Evolutionary conservation across 257 asterid species (phyloP), one percentile per base, ranked within the genome.

Genomic region (Solanum tarijense): DNA sequence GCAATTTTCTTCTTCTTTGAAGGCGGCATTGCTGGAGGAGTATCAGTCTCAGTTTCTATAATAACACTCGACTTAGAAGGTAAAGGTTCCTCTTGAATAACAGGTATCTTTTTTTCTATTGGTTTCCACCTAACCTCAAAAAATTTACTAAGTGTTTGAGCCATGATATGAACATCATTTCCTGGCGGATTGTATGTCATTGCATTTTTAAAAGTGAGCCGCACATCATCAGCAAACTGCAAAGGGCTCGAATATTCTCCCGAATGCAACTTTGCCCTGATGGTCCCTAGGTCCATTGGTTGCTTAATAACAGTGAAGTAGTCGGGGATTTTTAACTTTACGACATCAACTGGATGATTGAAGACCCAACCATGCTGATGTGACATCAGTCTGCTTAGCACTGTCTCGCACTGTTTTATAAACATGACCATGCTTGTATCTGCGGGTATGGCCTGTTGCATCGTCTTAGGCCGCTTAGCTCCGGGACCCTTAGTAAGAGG

Each of bases 221-320:
- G 91, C 86, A 97, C 92, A 55, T 96, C 98, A 5, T 93, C 94
- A 43, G 98, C 98, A 90, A 95, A 94, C 83, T 90, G 98, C 87
- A 91, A 72, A 11, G 93, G 97, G 84, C 87, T 91, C 62, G 89
- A 88, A 90, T 96, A 96, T 89, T 88, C 89, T 90, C 94, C 90
- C 5, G 95, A 89, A 39, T 84, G 90, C 68, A 96, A 88, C 90
- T 95, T 95, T 36, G 78, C 88, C 86, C 90, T 94, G 36, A 94
- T 87, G 31, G 99, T 96, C 85, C 99, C 98, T 76, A 96, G 92
- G 92, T 96, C 99, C 99, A 96, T 96, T 39, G 99, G 99, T 84
- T 94, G 95, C 92, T 95, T 95, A 86, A 96, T 94, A 60, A 96
- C 89, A 87, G 66, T 91, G 71, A 84, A 92, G 88, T 96, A 96